Evolutionary conservation across 371 early-diverging fungal genomes (phyloP).

Genomic region (Choanephora cucurbitarum): DNA sequence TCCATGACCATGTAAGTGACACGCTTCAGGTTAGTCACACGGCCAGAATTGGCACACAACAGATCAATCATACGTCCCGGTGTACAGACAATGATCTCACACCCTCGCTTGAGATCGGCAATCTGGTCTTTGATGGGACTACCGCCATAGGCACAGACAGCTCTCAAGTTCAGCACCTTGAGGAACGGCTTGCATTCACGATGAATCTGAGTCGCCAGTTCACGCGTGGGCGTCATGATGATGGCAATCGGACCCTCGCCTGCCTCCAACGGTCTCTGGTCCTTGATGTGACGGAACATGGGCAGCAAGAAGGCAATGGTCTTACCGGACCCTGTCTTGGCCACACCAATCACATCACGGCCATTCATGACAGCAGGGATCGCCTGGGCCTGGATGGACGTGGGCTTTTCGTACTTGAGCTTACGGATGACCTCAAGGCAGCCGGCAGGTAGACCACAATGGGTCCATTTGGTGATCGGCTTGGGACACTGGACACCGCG

Average conservation of each 20-base stretch:
- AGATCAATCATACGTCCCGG: conserved; percentile 99
- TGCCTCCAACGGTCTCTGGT: conserved; percentile 82
- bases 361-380: conserved; percentile 98
- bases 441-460: conserved; percentile 85
- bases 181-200: conserved; percentile 89
- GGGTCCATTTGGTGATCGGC: conserved; percentile 94
- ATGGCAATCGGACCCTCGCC: conserved; percentile 95
- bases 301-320: conserved; percentile 97
- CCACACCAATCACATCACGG: conserved; percentile 97
- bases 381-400: conserved; percentile 97
- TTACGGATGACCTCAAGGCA: conserved; percentile 77
- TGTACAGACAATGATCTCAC: conserved; percentile 98
- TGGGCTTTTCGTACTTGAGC: conserved; percentile 86
- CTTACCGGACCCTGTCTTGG: conserved; percentile 99
- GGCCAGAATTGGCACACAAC: conserved; percentile 93
- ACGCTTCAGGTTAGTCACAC: conserved; percentile 91
- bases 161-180: conserved; percentile 74
- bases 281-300: conserved; percentile 96
- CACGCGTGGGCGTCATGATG: conserved; percentile 99
- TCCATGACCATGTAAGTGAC: conserved; percentile 98
- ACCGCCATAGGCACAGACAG: conserved; percentile 98
- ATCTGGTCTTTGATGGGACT: conserved; percentile 98
- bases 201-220: conserved; percentile 98
- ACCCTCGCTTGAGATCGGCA: conserved; percentile 96
- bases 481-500: conserved; percentile 88